Evolutionary conservation across 345 rosid species (phyloP), one percentile per base, ranked within the genome.

Genomic region (Ceriops tagal): DNA sequence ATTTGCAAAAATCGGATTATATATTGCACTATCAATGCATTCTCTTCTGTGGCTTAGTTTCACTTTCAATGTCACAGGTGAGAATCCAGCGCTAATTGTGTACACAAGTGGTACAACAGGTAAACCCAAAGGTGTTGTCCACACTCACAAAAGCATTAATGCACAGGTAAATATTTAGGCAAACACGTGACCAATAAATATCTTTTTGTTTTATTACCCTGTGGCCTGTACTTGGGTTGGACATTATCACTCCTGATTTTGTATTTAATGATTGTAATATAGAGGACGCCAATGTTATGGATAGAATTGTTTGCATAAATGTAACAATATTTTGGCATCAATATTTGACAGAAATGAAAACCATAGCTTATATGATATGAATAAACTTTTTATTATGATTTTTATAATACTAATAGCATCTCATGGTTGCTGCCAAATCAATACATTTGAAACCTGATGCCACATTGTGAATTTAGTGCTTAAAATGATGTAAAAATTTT

Each of bases 21-120:
- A 35, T 53, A 56, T 10, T 32, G 11, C 53, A 19, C 22, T 21
- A 20, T 20, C 22, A 20, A 6, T 61, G 39, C 18, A 9, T n/a
- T 1, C 22, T 8, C 13, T 35, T 61, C 2, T 20, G 46, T 24
- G 11, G 19, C n/a, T 51, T 64, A 32, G 35, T 73, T 56, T 35
- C 72, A 65, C 80, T 82, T 66, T 47, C 37, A 8, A 39, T 79
- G 73, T 24, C 76, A 66, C 80, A 90, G 96, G 74, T 77, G 89
- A 86, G 59, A 78, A 90, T 71, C 99, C 99, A 58, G 98, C 99
- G 31, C 78, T 95, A 72, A 82, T 95, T 65, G 77, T 92, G 61
- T 95, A 95, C 77, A 95, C 99, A 5, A 95, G 99, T 81, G 99
- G 99, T 67, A 95, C 99, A 68, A 95, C 99, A 16, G 98, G 99